Base-by-base conservation (phyloP, 495 filamentous ascomycete genomes). In the Geopyxis carbonaria region DNA sequence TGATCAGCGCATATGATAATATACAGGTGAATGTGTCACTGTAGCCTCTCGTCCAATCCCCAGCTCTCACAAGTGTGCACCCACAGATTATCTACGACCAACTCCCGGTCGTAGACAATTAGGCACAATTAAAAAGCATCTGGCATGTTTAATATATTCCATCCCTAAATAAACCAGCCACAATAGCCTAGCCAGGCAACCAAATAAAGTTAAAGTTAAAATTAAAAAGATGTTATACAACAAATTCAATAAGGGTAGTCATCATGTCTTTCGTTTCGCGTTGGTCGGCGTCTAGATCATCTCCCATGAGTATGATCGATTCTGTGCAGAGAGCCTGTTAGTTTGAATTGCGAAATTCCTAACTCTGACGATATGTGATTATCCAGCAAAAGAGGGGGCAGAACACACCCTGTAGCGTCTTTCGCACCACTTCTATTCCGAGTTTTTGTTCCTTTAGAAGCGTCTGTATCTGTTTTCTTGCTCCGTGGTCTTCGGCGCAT, bases 401-500 rank as follows among this genome's bases (percentile, higher is more conserved):
- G 11, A 33, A 49, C 61, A 43, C 59, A 75, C 75, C 75, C 64
- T 73, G 60, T 27, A 97, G 58, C n/a, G 83, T 87, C 13, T 40
- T 56, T 43, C 58, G 71, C 21, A 94, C 57, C 18, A 73, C 62
- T 4, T 46, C 62, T 34, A 93, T 50, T 4, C 58, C 56, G 50
- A 83, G 76, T 44, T 80, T 78, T 4, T 72, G 64, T 39, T 80
- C 77, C 20, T 68, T 73, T 22, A 93, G 59, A 19, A 76, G 53
- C 14, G 60, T 60, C 18, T 65, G 45, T 14, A 94, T 72, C 58
- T 69, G 78, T 27, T 60, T 65, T 57, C 66, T 73, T 4, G 82
- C 80, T 0, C 82, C 84, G 31, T 72, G 72, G 52, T 95, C 91
- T 58, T 99, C 91, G 1, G 86, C 91, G 10, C 83, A 63, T 14